A percentile compares a stretch with the other conserved stretches of the same genome.
Conservation (phyloP, 805 yeast genomes). For the Starmera amethionina region DNA sequence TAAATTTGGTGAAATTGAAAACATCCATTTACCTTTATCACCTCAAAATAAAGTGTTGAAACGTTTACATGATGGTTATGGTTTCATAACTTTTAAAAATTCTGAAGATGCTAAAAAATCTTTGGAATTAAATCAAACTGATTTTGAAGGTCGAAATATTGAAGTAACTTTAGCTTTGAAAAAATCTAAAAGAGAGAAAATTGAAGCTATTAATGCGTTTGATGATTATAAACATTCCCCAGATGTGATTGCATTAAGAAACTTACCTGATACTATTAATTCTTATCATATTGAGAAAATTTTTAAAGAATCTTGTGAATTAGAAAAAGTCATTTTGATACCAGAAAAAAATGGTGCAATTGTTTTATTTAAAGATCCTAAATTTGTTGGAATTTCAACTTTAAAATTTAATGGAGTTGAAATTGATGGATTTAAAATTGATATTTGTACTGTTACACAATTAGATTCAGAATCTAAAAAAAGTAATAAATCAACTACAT, state of each 20-base stretch:
- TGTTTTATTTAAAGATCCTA: conserved; percentile 31
- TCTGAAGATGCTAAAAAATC: conserved; percentile 39
- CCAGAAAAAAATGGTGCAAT: conserved; percentile 40
- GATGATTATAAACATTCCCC: conserved; percentile 12
- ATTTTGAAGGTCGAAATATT: conserved; percentile 37
- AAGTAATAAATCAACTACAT: neutral
- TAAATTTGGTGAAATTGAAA: conserved; percentile 43
- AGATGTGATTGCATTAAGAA: conserved; percentile 14
- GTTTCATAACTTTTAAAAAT: conserved; percentile 42
- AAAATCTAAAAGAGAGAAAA: conserved; percentile 24
- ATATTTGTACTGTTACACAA: conserved; percentile 25
- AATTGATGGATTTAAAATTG: conserved; percentile 25
- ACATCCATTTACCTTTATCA: conserved; percentile 37
- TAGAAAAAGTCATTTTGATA: conserved; percentile 33
- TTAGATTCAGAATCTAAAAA: conserved; percentile 10
- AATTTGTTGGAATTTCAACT: conserved; percentile 42
- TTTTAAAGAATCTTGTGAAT: conserved; percentile 25
- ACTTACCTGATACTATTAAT: conserved; percentile 28
- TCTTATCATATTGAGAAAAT: conserved; percentile 22
- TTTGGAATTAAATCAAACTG: conserved; percentile 28
- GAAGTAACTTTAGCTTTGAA: conserved; percentile 38
- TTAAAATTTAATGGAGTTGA: conserved; percentile 30
- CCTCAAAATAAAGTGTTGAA: conserved; percentile 11
- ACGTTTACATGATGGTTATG: conserved; percentile 49
- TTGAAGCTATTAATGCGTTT: conserved; percentile 16